Percentiles rank a stretch among this genome's conserved stretches.
Evolutionary conservation across 352 stramenopile genomes (phyloP).

Genomic region (Phytopythium delawarense): DNA sequence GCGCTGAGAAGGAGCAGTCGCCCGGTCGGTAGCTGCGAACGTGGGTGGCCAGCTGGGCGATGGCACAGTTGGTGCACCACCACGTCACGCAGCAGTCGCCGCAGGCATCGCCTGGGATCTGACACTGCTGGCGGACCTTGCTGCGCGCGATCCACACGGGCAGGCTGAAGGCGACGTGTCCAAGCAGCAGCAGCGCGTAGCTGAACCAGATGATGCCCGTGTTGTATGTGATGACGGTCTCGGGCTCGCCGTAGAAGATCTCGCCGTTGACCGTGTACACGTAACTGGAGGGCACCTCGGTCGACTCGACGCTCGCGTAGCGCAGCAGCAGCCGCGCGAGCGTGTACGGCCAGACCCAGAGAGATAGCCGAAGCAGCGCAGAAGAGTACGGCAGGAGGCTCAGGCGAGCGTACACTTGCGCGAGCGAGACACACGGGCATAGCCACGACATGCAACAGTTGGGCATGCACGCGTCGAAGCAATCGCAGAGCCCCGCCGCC

Average conservation of each 20-base stretch:
- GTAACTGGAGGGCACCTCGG: conserved; percentile 6
- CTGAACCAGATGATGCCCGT: conserved; percentile 17
- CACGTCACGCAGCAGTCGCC: conserved; percentile 27
- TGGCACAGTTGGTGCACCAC: conserved; percentile 35
- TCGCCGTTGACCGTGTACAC: conserved; percentile 6
- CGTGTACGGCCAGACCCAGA: conserved; percentile 4
- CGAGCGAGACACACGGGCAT: conserved; percentile 39
- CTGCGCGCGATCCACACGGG: conserved; percentile 25
- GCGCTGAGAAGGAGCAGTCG: conserved; percentile 26
- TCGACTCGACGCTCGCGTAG: conserved; percentile 19
- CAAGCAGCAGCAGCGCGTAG: conserved; percentile 18
- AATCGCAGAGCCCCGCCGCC: conserved; percentile 20
- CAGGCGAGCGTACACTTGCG: conserved; percentile 31
- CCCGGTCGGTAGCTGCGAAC: conserved; percentile 44
- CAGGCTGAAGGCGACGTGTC: conserved; percentile 6
- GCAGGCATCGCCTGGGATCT: conserved; percentile 30
- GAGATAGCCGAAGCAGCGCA: conserved; percentile 11
- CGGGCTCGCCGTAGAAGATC: conserved; percentile 2
- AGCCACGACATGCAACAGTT: conserved; percentile 42
- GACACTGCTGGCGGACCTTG: conserved; percentile 24
- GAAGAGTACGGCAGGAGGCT: conserved; percentile 20
- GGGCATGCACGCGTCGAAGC: conserved; percentile 34
- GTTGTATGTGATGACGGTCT: conserved; percentile 8
- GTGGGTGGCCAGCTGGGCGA: conserved; percentile 53
- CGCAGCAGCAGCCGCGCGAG: conserved; percentile 16